Evolutionary conservation across 2,329 filamentous ascomycete genomes (phyloP).

Genomic region (Colletotrichum navitas): DNA sequence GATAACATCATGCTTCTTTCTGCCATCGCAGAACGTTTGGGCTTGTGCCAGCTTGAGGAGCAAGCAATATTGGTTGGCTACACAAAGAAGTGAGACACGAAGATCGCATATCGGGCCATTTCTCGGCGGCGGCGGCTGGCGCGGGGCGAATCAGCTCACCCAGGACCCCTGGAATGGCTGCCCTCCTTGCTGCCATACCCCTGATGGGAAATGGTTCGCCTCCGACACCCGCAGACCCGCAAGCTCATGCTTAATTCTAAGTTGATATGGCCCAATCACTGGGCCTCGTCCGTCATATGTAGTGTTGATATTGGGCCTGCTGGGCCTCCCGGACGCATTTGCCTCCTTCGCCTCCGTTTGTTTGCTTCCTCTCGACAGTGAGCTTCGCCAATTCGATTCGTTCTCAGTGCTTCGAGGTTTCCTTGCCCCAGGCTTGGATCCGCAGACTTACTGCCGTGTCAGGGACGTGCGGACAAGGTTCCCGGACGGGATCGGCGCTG

Average conservation of each 20-base stretch:
- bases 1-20: slow-evolving; percentile 16
- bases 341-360: neutral
- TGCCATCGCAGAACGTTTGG: neutral
- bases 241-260: slow-evolving; percentile 33
- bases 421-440: neutral
- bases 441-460: slow-evolving; percentile 32
- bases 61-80: slow-evolving; percentile 30
- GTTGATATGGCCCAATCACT: slow-evolving; percentile 9
- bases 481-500: slow-evolving; percentile 9
- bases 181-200: slow-evolving; percentile 6
- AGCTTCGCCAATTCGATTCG: slow-evolving; percentile 17
- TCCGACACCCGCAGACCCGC: neutral
- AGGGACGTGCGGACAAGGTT: slow-evolving; percentile 17
- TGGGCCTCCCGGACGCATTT: neutral
- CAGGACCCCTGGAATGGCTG: slow-evolving; percentile 24
- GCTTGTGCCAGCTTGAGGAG: neutral
- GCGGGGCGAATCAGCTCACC: slow-evolving; percentile 25
- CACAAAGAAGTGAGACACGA: slow-evolving; percentile 32
- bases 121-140: slow-evolving; percentile 26
- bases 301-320: neutral
- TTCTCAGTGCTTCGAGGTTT: slow-evolving; percentile 9
- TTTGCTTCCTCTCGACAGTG: neutral
- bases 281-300: neutral
- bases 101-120: slow-evolving; percentile 32
- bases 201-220: slow-evolving; percentile 24